Base-by-base conservation (phyloP, 148 eudicot genomes). In the Dysphania ambrosioides region DNA sequence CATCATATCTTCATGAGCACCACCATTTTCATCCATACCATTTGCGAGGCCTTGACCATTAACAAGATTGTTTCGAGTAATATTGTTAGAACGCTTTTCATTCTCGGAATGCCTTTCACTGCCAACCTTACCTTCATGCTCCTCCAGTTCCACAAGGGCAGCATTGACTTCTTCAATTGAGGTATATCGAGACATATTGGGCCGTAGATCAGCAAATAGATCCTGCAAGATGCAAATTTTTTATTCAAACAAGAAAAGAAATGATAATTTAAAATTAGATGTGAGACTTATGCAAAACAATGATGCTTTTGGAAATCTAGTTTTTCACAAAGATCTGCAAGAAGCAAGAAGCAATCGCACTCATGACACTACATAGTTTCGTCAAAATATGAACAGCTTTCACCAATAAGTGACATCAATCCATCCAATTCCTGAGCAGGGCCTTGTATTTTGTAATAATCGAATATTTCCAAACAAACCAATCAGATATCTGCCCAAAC, bases 151-250 rank as follows among this genome's bases (percentile, higher is more conserved):
- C 47, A 81, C 80, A 64, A 93, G 87, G 76, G 91, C 97, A 42
- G 87, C 74, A 81, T 87, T 81, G 68, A 87, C 93, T 78, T 92
- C 98, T 78, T 90, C 97, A 72, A 90, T 79, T 47, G 93, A 88
- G 62, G 85, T 77, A 81, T 92, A 92, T 10, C 97, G 91, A 21
- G 80, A 85, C 98, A 95, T 95, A 67, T 88, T 92, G 76, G 98
- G 98, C 8, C 98, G 90, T 70, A 95, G 86, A 83, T 90, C 93
- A 55, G 93, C 96, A 86, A 92, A 95, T 65, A 95, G 65, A 82
- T 92, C 98, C 97, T 92, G 88, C 66, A 68, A 68, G 67, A 62
- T 31, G 53, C 71, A 77, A 70, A 65, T 72, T 68, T n/a, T 32
- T 21, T 56, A 68, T 11, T 73, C 70, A 71, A 26, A 21, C 12